Evolutionary conservation across 2,329 filamentous ascomycete species (phyloP).

Genomic region (Fusarium sp.): DNA sequence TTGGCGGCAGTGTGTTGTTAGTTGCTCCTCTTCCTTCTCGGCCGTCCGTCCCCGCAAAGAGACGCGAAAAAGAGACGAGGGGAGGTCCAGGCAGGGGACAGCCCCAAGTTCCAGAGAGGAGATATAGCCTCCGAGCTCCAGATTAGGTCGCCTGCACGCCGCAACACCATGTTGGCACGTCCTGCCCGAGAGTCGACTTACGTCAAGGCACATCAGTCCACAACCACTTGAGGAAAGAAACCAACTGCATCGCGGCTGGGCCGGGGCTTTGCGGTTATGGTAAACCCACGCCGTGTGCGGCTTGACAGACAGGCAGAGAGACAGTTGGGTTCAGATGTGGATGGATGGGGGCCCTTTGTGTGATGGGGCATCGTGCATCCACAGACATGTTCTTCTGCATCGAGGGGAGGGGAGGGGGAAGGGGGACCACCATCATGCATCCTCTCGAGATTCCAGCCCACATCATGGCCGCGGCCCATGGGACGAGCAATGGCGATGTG

Average conservation of each 20-base stretch:
- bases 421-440: conserved; percentile 37
- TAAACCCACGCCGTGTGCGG: conserved; percentile 32
- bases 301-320: conserved; percentile 14
- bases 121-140: conserved; percentile 41
- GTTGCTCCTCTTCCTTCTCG: conserved; percentile 35
- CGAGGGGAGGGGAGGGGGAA: conserved; percentile 28
- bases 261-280: conserved; percentile 27
- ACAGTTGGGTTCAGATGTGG: conserved; percentile 27
- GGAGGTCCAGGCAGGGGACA: conserved; percentile 29
- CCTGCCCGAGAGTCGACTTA: conserved; percentile 37
- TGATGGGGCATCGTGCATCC: conserved; percentile 39
- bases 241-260: conserved; percentile 37
- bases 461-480: conserved; percentile 8
- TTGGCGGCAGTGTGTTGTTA: conserved; percentile 41
- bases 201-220: conserved; percentile 46
- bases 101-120: conserved; percentile 34
- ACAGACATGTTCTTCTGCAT: conserved; percentile 41
- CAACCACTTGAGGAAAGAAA: conserved; percentile 33
- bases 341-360: conserved; percentile 38
- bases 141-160: conserved; percentile 43
- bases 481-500: conserved; percentile 10
- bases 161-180: conserved; percentile 41
- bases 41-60: conserved; percentile 31
- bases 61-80: conserved; percentile 20
- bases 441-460: conserved; percentile 22